These are phyloP conservation scores for Cyclocybe aegerita DNA, from an alignment of 768 basidiomycete genomes.

Conservation along the genomic window DNA sequence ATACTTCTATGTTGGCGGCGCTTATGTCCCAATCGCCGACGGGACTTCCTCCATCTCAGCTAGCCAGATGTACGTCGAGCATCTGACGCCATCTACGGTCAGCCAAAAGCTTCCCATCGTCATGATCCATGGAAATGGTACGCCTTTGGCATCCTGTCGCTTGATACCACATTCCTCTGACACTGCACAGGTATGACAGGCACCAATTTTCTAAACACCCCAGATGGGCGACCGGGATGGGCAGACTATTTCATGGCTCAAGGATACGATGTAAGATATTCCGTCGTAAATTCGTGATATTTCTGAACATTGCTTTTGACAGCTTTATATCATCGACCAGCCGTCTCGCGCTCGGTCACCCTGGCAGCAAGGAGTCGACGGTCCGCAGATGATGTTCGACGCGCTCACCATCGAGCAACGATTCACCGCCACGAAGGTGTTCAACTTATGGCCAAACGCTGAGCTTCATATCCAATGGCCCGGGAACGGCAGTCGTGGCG, in stretches of 20 bases:
- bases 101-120: conserved; percentile 41
- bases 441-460: conserved; percentile 46
- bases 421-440: conserved; percentile 40
- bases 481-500: conserved; percentile 47
- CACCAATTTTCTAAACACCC: conserved; percentile 51
- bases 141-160: not conserved
- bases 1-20: conserved; percentile 50
- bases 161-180: not conserved
- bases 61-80: conserved; percentile 56
- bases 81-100: conserved; percentile 38
- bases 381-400: conserved; percentile 27
- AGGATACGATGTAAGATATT: conserved; percentile 45
- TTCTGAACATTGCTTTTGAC: not conserved
- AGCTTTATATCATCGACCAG: conserved; percentile 49
- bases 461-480: conserved; percentile 51
- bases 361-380: conserved; percentile 40
- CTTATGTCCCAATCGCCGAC: conserved; percentile 32
- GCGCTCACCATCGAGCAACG: conserved; percentile 34
- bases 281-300: not conserved
- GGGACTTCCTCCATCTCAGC: conserved; percentile 30
- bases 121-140: conserved; percentile 48
- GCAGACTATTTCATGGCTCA: conserved; percentile 51
- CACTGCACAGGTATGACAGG: conserved; percentile 44
- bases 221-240: conserved; percentile 55
- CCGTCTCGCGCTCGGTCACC: conserved; percentile 45